phyloP scores from a whole-genome alignment of 2,329 filamentous ascomycete species.

The Aulographum hederae region DNA sequence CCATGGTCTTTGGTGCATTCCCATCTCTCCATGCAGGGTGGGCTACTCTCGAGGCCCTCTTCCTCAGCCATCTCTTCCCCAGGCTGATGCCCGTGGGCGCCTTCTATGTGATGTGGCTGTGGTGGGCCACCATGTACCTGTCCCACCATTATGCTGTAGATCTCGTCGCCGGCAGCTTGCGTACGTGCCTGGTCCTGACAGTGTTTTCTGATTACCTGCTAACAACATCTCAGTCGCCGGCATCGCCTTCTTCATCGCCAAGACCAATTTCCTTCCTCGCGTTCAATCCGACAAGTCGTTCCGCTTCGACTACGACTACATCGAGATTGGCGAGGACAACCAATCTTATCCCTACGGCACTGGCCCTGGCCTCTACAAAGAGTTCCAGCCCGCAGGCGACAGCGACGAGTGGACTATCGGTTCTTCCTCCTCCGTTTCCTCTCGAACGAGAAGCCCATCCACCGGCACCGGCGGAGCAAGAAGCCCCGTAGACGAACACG shows the following conservation, averaged over 20 bases:
- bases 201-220: not conserved
- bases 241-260: constrained; percentile 65
- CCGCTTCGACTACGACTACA: constrained; percentile 90
- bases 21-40: constrained; percentile 82
- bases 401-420: constrained; percentile 85
- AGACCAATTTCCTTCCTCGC: constrained; percentile 63
- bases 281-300: constrained; percentile 70
- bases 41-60: constrained; percentile 75
- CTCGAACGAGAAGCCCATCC: constrained; percentile 41
- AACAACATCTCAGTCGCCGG: constrained; percentile 32
- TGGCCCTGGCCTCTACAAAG: constrained; percentile 21
- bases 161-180: constrained; percentile 65
- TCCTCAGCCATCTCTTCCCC: constrained; percentile 87
- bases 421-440: constrained; percentile 60
- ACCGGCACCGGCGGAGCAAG: not conserved
- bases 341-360: constrained; percentile 35
- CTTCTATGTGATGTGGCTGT: constrained; percentile 78
- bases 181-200: constrained; percentile 18
- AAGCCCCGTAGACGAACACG: constrained; percentile 6
- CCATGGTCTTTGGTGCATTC: constrained; percentile 87
- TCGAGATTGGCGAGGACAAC: constrained; percentile 57
- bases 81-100: constrained; percentile 63
- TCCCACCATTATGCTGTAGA: constrained; percentile 96
- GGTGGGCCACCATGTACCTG: constrained; percentile 98
- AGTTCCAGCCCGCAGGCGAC: constrained; percentile 35